These are phyloP conservation scores for Ceriops tagal DNA, from an alignment of 345 rosid genomes.

Conservation along the genomic window DNA sequence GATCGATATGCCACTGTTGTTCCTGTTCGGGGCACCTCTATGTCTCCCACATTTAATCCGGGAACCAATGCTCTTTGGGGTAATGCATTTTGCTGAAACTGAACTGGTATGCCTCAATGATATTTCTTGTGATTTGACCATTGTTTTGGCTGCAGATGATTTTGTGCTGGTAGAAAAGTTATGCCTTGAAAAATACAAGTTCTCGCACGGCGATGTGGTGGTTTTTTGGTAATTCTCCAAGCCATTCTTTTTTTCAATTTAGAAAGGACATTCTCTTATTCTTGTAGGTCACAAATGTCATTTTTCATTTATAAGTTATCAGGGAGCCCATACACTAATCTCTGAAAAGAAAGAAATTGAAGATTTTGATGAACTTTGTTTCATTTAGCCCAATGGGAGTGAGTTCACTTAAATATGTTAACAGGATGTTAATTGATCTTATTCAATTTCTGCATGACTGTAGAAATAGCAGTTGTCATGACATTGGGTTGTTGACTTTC, in stretches of 20 bases:
- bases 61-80: conserved; percentile 25
- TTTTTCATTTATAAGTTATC: not conserved
- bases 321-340: no score
- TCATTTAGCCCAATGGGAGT: no score
- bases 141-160: conserved; percentile 61
- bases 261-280: not conserved
- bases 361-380: not conserved
- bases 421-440: not conserved
- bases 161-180: conserved; percentile 70
- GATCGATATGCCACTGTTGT: conserved; percentile 59
- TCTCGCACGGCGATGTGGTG: conserved; percentile 74
- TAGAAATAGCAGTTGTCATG: not conserved
- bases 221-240: conserved; percentile 58
- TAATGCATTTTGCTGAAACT: not conserved
- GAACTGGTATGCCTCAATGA: conserved; percentile 5
- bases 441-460: no score
- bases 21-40: conserved; percentile 63
- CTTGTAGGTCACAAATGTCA: not conserved
- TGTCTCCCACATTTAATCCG: conserved; percentile 80
- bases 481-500: not conserved
- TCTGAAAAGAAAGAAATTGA: not conserved
- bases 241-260: not conserved
- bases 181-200: conserved; percentile 69
- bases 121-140: conserved; percentile 14
- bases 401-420: no score